These are phyloP conservation scores for Lithohypha guttulata DNA, from an alignment of 2,329 filamentous ascomycete species.

Conservation along the genomic window DNA sequence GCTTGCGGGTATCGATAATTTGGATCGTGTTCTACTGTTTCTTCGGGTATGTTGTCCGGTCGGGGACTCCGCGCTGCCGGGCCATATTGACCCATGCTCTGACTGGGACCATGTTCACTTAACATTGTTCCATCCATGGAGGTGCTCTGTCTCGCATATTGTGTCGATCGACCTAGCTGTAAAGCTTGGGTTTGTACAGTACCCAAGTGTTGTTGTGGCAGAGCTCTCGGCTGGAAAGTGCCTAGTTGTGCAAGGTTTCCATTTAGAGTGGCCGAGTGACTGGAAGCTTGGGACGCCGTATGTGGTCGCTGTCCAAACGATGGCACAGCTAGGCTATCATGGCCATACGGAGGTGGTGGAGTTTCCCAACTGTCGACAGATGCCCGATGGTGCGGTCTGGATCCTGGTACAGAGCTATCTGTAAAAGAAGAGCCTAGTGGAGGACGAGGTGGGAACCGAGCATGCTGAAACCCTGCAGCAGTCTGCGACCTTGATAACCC, in stretches of 20 bases:
- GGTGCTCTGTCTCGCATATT: conserved; percentile 2
- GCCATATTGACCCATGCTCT: conserved; percentile 4
- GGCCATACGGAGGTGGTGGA: conserved; percentile 19
- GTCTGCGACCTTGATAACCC: conserved; percentile 24
- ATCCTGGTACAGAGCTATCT: background rate
- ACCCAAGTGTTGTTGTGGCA: background rate
- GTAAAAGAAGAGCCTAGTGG: conserved; percentile 16
- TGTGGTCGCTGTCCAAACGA: conserved; percentile 9
- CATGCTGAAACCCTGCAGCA: conserved; percentile 59
- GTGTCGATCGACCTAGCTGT: background rate
- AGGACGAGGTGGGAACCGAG: conserved; percentile 46
- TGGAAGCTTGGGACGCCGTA: conserved; percentile 9
- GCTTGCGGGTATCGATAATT: background rate
- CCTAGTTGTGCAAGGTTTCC: conserved; percentile 8
- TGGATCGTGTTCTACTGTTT: background rate
- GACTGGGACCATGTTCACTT: background rate
- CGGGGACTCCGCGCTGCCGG: conserved; percentile 1
- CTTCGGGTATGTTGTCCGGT: conserved; percentile 5
- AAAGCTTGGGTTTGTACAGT: background rate
- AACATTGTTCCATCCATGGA: conserved; percentile 7
- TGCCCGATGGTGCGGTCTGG: conserved; percentile 1
- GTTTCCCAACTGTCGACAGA: conserved; percentile 18
- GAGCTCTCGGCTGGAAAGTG: conserved; percentile 1
- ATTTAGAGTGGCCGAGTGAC: conserved; percentile 2
- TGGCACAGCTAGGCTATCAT: conserved; percentile 6